Conservation (phyloP, 306 rosid genomes). For the Quercus ilex region DNA sequence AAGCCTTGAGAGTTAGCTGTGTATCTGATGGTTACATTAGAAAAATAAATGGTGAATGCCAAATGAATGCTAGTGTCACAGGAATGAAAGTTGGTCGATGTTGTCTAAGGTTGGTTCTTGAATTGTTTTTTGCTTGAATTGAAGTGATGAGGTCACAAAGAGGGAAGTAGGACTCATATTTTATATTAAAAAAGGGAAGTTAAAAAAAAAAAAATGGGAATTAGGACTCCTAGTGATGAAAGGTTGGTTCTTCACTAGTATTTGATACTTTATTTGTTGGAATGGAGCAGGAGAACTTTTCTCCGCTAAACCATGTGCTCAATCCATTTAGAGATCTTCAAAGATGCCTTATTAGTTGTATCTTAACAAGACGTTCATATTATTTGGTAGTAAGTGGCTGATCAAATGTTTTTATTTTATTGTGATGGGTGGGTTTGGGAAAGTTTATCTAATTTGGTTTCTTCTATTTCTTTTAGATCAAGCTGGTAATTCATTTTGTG, state of each 20-base stretch:
- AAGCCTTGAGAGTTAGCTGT: too few relatives aligned
- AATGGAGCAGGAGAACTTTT: neutral
- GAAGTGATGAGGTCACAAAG: neutral
- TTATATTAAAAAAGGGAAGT: too few relatives aligned
- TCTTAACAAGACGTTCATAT: neutral
- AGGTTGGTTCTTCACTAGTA: neutral
- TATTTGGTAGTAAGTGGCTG: neutral
- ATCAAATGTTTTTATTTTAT: neutral
- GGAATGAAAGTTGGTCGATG: neutral
- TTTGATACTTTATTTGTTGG: neutral
- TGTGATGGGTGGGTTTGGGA: neutral
- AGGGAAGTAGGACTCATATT: neutral
- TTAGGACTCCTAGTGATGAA: too few relatives aligned
- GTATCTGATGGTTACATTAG: too few relatives aligned
- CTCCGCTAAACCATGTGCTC: neutral
- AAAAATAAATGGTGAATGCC: too few relatives aligned
- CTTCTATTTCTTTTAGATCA: neutral
- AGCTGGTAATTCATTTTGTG: neutral
- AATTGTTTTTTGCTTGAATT: neutral
- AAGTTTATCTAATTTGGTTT: neutral
- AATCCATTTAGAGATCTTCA: neutral
- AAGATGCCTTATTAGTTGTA: neutral
- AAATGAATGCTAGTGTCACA: too few relatives aligned
- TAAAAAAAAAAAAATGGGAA: neutral
- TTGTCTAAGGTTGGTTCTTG: neutral